These are phyloP conservation scores for Claviceps spartinae DNA, from an alignment of 2,329 filamentous ascomycete species.

Conservation along the genomic window DNA sequence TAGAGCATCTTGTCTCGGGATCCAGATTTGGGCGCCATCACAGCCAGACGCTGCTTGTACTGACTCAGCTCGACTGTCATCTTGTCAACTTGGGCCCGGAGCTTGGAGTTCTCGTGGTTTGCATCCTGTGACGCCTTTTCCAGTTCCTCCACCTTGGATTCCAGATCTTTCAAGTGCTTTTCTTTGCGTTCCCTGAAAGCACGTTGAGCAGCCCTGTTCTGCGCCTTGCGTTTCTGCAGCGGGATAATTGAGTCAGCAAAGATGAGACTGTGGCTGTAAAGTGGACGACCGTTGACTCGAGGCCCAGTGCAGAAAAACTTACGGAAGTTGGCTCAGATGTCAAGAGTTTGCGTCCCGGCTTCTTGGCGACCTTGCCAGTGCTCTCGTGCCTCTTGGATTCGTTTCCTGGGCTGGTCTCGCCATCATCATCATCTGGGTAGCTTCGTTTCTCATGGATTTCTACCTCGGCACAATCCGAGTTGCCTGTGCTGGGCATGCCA, in stretches of 20 bases:
- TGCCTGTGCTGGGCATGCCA: constrained; percentile 44
- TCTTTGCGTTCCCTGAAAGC: constrained; percentile 93
- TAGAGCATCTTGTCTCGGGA: constrained; percentile 26
- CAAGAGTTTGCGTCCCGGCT: constrained; percentile 88
- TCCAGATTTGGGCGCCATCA: constrained; percentile 30
- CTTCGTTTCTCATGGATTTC: constrained; percentile 54
- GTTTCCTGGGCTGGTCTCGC: constrained; percentile 35
- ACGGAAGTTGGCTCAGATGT: constrained; percentile 93
- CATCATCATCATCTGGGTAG: constrained; percentile 56
- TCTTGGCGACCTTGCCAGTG: constrained; percentile 80
- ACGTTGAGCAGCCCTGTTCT: constrained; percentile 83
- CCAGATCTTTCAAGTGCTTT: constrained; percentile 74
- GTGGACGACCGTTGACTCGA: too few relatives aligned
- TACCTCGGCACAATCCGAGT: constrained; percentile 45
- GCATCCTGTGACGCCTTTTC: constrained; percentile 74
- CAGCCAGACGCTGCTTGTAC: constrained; percentile 74
- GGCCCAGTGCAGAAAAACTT: constrained; percentile 29
- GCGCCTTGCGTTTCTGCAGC: constrained; percentile 78
- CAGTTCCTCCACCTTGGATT: constrained; percentile 61
- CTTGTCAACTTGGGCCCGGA: constrained; percentile 79
- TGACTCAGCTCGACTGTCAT: constrained; percentile 75
- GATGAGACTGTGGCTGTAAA: not conserved
- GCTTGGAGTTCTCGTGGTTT: constrained; percentile 70
- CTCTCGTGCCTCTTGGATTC: constrained; percentile 62
- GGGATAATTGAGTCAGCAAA: constrained; percentile 6